phyloP scores from a whole-genome alignment of 768 basidiomycete species.

The Boletus bicolor region DNA sequence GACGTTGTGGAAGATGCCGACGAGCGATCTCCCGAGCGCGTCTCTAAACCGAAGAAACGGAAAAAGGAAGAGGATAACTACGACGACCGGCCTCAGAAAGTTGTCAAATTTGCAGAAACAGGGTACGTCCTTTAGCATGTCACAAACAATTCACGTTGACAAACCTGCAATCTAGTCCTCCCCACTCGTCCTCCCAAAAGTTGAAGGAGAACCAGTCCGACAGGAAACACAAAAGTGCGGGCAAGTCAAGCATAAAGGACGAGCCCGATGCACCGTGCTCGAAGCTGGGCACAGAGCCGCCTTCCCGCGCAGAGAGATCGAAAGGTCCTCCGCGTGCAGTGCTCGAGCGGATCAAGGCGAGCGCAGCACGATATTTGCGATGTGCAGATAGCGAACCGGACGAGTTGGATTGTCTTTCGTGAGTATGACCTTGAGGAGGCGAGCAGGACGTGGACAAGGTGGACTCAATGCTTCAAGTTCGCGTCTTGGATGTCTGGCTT shows the following conservation, averaged over 20 bases:
- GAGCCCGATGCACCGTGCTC: not conserved
- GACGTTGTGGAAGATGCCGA: not conserved
- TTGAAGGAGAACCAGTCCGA: constrained; percentile 34
- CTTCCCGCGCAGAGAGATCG: constrained; percentile 10
- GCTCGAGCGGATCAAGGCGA: constrained; percentile 36
- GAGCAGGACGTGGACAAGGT: not conserved
- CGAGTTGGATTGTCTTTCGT: constrained; percentile 46
- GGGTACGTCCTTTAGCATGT: constrained; percentile 9
- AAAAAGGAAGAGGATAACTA: constrained; percentile 20
- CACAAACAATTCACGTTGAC: not conserved
- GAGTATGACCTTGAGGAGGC: constrained; percentile 9
- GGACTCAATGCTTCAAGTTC: not conserved
- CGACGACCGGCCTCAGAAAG: constrained; percentile 25
- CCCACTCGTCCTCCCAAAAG: constrained; percentile 25
- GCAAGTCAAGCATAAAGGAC: not conserved
- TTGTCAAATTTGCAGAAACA: constrained; percentile 12
- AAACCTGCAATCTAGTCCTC: not conserved
- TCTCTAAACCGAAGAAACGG: constrained; percentile 17
- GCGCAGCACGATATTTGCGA: constrained; percentile 19
- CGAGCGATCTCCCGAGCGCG: not conserved
- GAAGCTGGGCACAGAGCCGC: not conserved
- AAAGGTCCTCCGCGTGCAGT: constrained; percentile 41
- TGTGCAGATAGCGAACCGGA: constrained; percentile 38
- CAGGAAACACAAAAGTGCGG: not conserved
- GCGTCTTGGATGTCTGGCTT: not conserved